Evolutionary conservation across 306 rosid genomes (phyloP).

Genomic region (Corylus heterophylla): DNA sequence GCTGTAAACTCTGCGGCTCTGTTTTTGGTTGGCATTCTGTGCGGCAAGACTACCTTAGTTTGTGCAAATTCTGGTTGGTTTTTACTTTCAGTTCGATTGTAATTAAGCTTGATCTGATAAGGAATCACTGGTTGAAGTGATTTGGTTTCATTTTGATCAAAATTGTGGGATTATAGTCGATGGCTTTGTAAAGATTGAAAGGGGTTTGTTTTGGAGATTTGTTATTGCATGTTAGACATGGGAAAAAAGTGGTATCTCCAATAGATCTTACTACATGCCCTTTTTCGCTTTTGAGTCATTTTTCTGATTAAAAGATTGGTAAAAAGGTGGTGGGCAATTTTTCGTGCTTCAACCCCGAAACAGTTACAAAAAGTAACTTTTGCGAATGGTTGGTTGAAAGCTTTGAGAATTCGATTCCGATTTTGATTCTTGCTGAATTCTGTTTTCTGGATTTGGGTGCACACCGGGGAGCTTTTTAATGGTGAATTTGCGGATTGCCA

Average conservation of each 20-base stretch:
- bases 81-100: slow-evolving; percentile 4
- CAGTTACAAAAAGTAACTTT: neutral
- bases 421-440: slow-evolving; percentile 2
- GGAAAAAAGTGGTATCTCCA: slow-evolving; percentile 4
- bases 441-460: neutral
- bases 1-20: slow-evolving; percentile 15
- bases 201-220: neutral
- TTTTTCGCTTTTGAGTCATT: neutral
- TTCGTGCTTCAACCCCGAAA: neutral
- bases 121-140: neutral
- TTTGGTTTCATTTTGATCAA: neutral
- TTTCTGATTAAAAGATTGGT: neutral
- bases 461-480: neutral
- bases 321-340: neutral
- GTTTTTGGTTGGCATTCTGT: slow-evolving; percentile 12
- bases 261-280: slow-evolving; percentile 12
- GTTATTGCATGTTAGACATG: slow-evolving; percentile 13
- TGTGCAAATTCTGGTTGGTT: slow-evolving; percentile 8
- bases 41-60: neutral
- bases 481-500: neutral
- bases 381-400: neutral
- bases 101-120: slow-evolving; percentile 2
- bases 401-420: neutral
- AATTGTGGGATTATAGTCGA: neutral
- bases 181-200: slow-evolving; percentile 8